phyloP scores from a whole-genome alignment of 148 eudicot species.

The Polygonum maritimum region DNA sequence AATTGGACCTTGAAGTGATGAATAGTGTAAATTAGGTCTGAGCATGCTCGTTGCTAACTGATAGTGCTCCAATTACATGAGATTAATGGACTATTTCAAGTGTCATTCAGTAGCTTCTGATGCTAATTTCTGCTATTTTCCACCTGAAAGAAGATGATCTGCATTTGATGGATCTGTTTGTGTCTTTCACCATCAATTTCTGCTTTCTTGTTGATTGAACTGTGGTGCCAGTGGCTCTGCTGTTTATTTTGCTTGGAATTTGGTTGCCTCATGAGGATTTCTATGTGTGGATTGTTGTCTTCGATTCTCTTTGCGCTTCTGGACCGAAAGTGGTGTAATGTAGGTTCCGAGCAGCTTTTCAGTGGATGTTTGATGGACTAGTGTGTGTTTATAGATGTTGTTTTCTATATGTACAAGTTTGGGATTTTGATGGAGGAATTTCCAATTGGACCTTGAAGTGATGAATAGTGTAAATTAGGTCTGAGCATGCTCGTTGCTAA shows the following conservation, averaged over 20 bases:
- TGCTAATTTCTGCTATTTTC: not conserved
- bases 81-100: not conserved
- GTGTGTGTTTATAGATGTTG: not conserved
- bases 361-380: not conserved
- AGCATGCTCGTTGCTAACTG: not conserved
- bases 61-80: not conserved
- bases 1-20: not conserved
- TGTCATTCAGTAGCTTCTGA: not conserved
- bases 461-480: not conserved
- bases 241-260: not conserved
- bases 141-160: not conserved
- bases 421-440: not conserved
- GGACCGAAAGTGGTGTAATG: not conserved
- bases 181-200: not conserved
- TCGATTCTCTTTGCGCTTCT: not conserved
- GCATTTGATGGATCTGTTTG: not conserved
- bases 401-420: not conserved
- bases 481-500: not conserved
- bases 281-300: not conserved
- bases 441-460: not conserved
- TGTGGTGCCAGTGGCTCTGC: not conserved
- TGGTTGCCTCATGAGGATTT: not conserved
- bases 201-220: not conserved
- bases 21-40: not conserved
- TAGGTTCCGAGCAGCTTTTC: not conserved